A percentile compares a stretch with the other conserved stretches of the same genome.
These are phyloP conservation scores for Backusella psychrophila DNA, from an alignment of 192 early-diverging fungal genomes.

Conservation along the genomic window DNA sequence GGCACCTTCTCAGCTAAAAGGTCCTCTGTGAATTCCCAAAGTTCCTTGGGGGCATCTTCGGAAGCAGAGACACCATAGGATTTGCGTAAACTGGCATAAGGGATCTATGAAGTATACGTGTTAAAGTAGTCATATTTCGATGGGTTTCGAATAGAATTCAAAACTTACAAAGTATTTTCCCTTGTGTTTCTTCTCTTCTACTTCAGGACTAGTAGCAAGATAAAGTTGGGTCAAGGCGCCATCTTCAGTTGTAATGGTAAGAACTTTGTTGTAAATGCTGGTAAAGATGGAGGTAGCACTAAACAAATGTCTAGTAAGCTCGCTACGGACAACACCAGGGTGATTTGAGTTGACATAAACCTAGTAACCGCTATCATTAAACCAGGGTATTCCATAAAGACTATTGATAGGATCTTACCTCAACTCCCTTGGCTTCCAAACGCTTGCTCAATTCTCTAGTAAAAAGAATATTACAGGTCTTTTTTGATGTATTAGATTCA, in stretches of 20 bases:
- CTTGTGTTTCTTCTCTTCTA: conserved; percentile 41
- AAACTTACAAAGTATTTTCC: conserved; percentile 38
- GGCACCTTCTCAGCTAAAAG: conserved; percentile 32
- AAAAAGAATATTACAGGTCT: conserved; percentile 24
- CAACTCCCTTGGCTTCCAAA: conserved; percentile 24
- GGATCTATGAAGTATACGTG: background rate
- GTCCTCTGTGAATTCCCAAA: conserved; percentile 35
- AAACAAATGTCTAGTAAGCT: conserved; percentile 18
- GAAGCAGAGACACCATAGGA: background rate
- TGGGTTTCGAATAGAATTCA: background rate
- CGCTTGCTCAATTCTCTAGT: conserved; percentile 22
- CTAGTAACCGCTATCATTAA: conserved; percentile 4
- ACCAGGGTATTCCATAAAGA: no score
- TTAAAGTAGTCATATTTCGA: background rate
- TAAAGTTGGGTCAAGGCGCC: conserved; percentile 51
- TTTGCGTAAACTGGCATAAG: background rate
- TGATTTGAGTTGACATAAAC: conserved; percentile 27
- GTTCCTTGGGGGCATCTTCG: conserved; percentile 6
- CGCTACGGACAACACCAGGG: conserved; percentile 29
- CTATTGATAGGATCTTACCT: conserved; percentile 11
- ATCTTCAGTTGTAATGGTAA: conserved; percentile 34
- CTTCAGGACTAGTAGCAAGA: conserved; percentile 50
- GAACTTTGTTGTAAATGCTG: background rate
- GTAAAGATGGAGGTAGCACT: background rate
- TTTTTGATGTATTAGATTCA: background rate